Conservation (phyloP, 2,329 filamentous ascomycete genomes). For the Diaporthe vexans region DNA sequence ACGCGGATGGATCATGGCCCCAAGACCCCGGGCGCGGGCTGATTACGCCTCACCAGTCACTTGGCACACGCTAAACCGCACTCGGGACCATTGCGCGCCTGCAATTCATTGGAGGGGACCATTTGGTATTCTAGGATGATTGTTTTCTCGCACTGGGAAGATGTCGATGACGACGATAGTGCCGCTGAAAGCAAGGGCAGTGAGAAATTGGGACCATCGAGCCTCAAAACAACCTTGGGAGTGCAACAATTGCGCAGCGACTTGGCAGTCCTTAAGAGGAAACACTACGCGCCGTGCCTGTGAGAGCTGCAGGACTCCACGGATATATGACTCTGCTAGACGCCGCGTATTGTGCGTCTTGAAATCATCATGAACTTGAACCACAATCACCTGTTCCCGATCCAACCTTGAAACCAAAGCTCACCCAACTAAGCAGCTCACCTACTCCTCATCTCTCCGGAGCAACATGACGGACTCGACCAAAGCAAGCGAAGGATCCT, state of each 20-base stretch:
- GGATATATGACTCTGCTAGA: not conserved
- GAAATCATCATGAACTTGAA: not conserved
- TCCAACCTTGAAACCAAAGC: no score
- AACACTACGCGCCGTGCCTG: not conserved
- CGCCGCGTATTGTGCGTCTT: not conserved
- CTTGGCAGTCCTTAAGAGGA: not conserved
- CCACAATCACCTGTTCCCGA: not conserved
- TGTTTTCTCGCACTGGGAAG: not conserved
- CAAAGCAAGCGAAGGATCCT: slow-evolving; percentile 41
- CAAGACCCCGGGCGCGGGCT: not conserved
- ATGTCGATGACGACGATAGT: not conserved
- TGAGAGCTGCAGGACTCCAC: not conserved
- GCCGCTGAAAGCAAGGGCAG: not conserved
- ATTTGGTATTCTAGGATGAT: not conserved
- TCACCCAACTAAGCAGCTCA: not conserved
- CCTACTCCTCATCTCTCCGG: not conserved
- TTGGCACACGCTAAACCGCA: slow-evolving; percentile 14
- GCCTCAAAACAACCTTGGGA: no score
- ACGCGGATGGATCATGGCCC: slow-evolving; percentile 10
- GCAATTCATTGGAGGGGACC: not conserved
- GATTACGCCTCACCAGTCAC: not conserved
- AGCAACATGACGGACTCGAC: not conserved
- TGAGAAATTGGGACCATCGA: not conserved
- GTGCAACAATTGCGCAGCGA: not conserved
- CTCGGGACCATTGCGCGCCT: slow-evolving; percentile 28